Percentiles rank a stretch among this genome's conserved stretches.
Evolutionary conservation across 352 stramenopile species (phyloP).

Genomic region (Chrysophaeum taylorii): DNA sequence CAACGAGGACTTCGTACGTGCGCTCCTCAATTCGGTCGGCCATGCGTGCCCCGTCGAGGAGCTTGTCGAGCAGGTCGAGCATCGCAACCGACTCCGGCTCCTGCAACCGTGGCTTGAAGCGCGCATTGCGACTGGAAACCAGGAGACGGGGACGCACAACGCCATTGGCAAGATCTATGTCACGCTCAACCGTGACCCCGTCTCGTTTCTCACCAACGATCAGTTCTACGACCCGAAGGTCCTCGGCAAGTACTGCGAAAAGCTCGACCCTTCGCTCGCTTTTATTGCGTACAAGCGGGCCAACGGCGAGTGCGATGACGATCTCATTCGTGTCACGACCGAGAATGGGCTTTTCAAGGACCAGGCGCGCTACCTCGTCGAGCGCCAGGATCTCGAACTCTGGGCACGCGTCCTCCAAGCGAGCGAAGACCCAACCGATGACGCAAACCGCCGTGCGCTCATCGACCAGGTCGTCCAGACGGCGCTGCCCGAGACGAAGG

Average conservation of each 20-base stretch:
- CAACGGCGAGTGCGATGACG: slow-evolving; percentile 93
- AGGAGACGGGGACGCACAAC: slow-evolving; percentile 96
- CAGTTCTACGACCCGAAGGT: slow-evolving; percentile 99
- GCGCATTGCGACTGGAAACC: slow-evolving; percentile 95
- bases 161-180: slow-evolving; percentile 99
- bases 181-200: slow-evolving; percentile 96
- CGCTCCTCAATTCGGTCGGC: slow-evolving; percentile 93
- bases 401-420: slow-evolving; percentile 94
- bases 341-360: slow-evolving; percentile 99
- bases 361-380: slow-evolving; percentile 95
- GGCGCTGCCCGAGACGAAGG: slow-evolving; percentile 94
- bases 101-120: slow-evolving; percentile 98
- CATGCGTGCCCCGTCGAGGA: slow-evolving; percentile 88
- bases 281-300: slow-evolving; percentile 98
- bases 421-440: slow-evolving; percentile 59
- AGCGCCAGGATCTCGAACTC: slow-evolving; percentile 95
- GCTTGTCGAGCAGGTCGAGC: slow-evolving; percentile 96
- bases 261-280: slow-evolving; percentile 95
- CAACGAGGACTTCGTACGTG: slow-evolving; percentile 99
- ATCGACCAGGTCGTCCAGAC: slow-evolving; percentile 99
- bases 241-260: slow-evolving; percentile 98
- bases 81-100: slow-evolving; percentile 94
- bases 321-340: slow-evolving; percentile 96
- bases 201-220: slow-evolving; percentile 99
- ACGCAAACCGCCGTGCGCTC: slow-evolving; percentile 78